Evolutionary conservation across 805 yeast genomes (phyloP).

Genomic region (Candida insectorum): DNA sequence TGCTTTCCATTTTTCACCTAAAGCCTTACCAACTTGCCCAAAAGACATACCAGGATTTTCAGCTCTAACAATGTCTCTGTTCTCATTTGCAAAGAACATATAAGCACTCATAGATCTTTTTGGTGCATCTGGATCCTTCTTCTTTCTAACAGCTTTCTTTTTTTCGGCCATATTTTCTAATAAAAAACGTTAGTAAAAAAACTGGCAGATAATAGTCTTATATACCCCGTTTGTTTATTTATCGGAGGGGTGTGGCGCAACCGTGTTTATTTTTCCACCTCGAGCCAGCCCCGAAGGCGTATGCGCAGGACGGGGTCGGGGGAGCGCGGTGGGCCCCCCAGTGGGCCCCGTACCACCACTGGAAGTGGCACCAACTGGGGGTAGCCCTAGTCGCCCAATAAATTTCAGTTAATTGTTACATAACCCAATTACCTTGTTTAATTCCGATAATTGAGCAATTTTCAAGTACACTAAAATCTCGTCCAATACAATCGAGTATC

Average conservation of each 20-base stretch:
- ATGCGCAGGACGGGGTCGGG: not conserved
- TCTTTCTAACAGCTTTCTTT: conserved; percentile 44
- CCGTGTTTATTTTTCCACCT: too few relatives aligned
- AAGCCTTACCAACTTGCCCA: conserved; percentile 91
- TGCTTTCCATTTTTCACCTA: conserved; percentile 97
- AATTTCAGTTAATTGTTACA: too few relatives aligned
- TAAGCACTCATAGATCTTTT: conserved; percentile 97
- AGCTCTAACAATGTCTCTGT: conserved; percentile 92
- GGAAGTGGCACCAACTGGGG: too few relatives aligned
- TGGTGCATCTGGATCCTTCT: conserved; percentile 95
- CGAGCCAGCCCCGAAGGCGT: conserved; percentile 2
- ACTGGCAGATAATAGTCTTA: conserved; percentile 3
- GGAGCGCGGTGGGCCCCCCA: not conserved
- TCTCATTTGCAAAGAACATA: conserved; percentile 98
- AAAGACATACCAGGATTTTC: conserved; percentile 96
- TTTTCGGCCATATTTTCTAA: conserved; percentile 29
- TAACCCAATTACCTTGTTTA: too few relatives aligned
- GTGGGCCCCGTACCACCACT: not conserved
- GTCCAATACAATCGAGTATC: too few relatives aligned
- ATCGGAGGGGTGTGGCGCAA: too few relatives aligned
- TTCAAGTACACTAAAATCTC: too few relatives aligned
- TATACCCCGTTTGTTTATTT: conserved; percentile 5
- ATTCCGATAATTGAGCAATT: too few relatives aligned
- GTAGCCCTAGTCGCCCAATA: too few relatives aligned
- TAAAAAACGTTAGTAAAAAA: conserved; percentile 5